Conservation (phyloP, 1,284 basidiomycete genomes). For the Malassezia arunalokei region DNA sequence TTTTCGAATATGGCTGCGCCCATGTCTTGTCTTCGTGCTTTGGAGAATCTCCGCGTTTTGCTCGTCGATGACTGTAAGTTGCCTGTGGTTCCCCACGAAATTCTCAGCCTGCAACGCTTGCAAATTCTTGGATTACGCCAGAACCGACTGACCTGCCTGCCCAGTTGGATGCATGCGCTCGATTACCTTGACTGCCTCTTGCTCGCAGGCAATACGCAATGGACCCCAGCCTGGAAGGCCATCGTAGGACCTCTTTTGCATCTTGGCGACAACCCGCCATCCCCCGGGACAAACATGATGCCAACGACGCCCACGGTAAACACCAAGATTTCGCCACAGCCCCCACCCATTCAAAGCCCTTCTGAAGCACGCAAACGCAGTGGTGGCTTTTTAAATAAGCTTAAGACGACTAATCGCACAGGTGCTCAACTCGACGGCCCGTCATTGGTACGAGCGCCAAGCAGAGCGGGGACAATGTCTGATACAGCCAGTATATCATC, state of each 20-base stretch:
- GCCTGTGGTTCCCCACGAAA: slow-evolving; percentile 53
- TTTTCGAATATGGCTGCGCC: slow-evolving; percentile 51
- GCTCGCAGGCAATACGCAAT: slow-evolving; percentile 78
- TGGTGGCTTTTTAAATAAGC: background rate
- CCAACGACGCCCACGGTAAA: background rate
- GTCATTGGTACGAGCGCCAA: background rate
- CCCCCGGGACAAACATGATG: too few species aligned
- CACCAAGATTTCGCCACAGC: background rate
- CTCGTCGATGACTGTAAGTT: slow-evolving; percentile 79
- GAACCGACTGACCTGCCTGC: slow-evolving; percentile 78
- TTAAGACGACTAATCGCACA: background rate
- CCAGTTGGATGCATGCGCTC: slow-evolving; percentile 80
- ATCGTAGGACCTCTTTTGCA: slow-evolving; percentile 52
- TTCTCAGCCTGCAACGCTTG: slow-evolving; percentile 54
- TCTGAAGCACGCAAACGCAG: background rate
- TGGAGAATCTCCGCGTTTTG: slow-evolving; percentile 68
- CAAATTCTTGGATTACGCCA: slow-evolving; percentile 75
- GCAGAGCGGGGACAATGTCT: background rate
- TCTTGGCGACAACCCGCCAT: too few species aligned
- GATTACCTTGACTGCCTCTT: slow-evolving; percentile 69
- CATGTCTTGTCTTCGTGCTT: slow-evolving; percentile 65
- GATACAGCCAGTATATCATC: too few species aligned
- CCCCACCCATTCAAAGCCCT: background rate
- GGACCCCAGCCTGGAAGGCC: slow-evolving; percentile 77
- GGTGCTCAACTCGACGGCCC: background rate